Evolutionary conservation across 108 stramenopile genomes (phyloP).

Genomic region (Mayamaea pseudoterrestris): DNA sequence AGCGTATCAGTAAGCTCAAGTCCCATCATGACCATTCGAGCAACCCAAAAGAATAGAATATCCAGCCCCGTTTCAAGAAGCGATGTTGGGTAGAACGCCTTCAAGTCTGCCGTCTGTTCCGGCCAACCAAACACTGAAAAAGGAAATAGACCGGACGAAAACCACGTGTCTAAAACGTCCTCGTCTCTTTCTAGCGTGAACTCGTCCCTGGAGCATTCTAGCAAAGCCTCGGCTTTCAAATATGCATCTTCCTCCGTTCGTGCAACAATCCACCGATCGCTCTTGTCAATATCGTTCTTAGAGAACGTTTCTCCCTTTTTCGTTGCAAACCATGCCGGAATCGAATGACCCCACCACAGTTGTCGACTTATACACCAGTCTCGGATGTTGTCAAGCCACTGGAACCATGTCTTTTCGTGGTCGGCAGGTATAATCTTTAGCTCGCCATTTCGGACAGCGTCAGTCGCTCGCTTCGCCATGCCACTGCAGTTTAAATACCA

Average conservation of each 20-base stretch:
- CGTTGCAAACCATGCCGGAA: slow-evolving; percentile 97
- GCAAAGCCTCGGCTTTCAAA: slow-evolving; percentile 55
- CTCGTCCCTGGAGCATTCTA: slow-evolving; percentile 74
- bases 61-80: slow-evolving; percentile 97
- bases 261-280: slow-evolving; percentile 95
- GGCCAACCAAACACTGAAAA: slow-evolving; percentile 99
- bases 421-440: slow-evolving; percentile 87
- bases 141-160: slow-evolving; percentile 96
- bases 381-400: slow-evolving; percentile 96
- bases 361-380: slow-evolving; percentile 99
- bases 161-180: slow-evolving; percentile 99
- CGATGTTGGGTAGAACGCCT: slow-evolving; percentile 98
- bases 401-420: slow-evolving; percentile 93
- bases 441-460: slow-evolving; percentile 91
- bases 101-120: slow-evolving; percentile 82
- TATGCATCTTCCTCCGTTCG: slow-evolving; percentile 84
- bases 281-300: slow-evolving; percentile 77
- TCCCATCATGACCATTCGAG: slow-evolving; percentile 99
- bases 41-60: slow-evolving; percentile 99
- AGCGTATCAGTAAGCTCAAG: slow-evolving; percentile 92
- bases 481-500: slow-evolving; percentile 96
- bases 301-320: slow-evolving; percentile 52
- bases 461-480: slow-evolving; percentile 90
- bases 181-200: slow-evolving; percentile 86
- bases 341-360: slow-evolving; percentile 99